Evolutionary conservation across 73 alveolate genomes (phyloP), one percentile per base, ranked within the genome.

Genomic region (Stentor coeruleus): DNA sequence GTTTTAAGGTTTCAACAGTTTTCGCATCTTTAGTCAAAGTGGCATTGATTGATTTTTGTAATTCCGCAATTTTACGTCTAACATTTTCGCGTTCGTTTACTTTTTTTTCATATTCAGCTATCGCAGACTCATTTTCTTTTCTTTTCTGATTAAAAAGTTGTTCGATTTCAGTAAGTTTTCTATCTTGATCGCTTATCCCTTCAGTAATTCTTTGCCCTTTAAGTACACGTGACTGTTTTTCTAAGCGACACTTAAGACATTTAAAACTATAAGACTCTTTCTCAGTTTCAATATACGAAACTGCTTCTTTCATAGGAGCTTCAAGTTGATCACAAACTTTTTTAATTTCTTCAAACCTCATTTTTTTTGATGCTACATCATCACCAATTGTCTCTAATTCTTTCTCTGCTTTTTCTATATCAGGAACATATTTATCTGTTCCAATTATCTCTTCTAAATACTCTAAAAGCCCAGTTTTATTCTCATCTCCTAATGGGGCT

Each of bases 381-480:
- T 92, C 96, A 3, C 91, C 88, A 31, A 76, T 80, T 30, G 80
- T 92, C 80, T 93, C 98, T 39, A 95, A 57, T 59, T 87, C 87
- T 41, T 79, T 83, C n/a, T 90, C 93, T 6, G 92, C 87, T 79
- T 90, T 84, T 58, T 85, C 89, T 3, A 93, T 91, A 39, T 87
- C 73, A 6, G 81, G 85, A 3, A 91, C 95, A 86, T 87, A 87
- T 60, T 92, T 82, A 74, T 91, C 85, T 0, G 97, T 84, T 3
- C 98, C 97, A n/a, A 91, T 93, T 37, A 95, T 93, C 60, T 93
- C 98, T 85, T 93, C 98, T 35, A 91, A 58, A 76, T 86, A 91
- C 84, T 89, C 98, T 31, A 87, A 89, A 38, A 91, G 91, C 31
- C 98, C 99, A 30, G 91, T 85, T 84, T 94, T 96, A 74, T 85